Evolutionary conservation across 2,329 filamentous ascomycete species (phyloP), one percentile per base, ranked within the genome.

Genomic region (Ophiostoma tasmaniense): DNA sequence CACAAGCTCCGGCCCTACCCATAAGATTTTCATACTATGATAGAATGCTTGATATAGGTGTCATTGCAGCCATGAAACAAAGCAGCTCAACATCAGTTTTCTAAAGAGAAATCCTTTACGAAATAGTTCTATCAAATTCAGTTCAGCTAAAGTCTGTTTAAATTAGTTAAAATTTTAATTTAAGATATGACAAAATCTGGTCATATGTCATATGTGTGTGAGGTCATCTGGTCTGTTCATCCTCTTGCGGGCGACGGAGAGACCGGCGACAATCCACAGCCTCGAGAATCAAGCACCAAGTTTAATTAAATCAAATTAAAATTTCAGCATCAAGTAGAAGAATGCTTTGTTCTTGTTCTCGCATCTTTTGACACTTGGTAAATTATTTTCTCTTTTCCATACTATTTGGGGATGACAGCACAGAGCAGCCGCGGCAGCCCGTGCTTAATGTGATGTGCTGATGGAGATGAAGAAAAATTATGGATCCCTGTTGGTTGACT

Each of bases 191-290:
- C 50, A 55, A 55, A 20, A 55, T 37, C 13, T 33, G 33, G 59
- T 62, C 59, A 64, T 64, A 37, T 64, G 59, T 17, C 25, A 33
- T 25, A 2, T 59, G 11, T 39, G 13, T 11, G 3, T 20, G 4
- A n/a, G 50, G 61, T 64, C 33, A 35, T 64, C 61, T 17, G 30
- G 50, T 22, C 50, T 11, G 22, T 10, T 39, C 37, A 14, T 22
- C 8, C 13, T 25, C 13, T 62, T 35, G 59, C 59, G 28, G 13
- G 61, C 1, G 6, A 22, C 61, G 61, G 61, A 64, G 30, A 64
- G 61, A 64, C 61, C 61, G 61, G 61, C 33, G 17, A 37, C 61
- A 64, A 22, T 64, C 59, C 59, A 62, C 59, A 62, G 59, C 59
- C 59, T 62, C 59, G 59, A 62, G 22, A 35, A 33, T 62, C 59